A percentile compares a stretch with the other conserved stretches of the same genome.
These are phyloP conservation scores for Cucurbita ficifolia DNA, from an alignment of 306 rosid species.

Conservation along the genomic window DNA sequence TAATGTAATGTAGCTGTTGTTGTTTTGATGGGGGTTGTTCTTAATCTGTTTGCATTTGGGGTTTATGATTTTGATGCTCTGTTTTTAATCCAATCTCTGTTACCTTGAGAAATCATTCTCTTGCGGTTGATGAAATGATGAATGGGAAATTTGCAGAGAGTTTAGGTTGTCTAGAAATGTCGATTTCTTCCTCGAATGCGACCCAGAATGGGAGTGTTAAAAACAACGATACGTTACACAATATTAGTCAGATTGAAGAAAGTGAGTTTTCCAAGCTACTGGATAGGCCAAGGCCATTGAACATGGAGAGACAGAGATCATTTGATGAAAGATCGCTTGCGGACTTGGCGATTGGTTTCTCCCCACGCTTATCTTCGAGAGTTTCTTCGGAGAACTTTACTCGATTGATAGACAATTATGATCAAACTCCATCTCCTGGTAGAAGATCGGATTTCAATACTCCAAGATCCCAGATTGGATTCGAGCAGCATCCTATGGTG, in stretches of 20 bases:
- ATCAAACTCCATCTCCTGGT: constrained; percentile 26
- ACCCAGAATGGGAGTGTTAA: constrained; percentile 32
- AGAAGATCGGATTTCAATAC: constrained; percentile 28
- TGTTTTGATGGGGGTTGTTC: neutral
- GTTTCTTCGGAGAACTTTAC: constrained; percentile 20
- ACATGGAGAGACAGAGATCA: constrained; percentile 62
- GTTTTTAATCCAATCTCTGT: neutral
- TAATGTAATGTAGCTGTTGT: neutral
- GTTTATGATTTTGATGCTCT: neutral
- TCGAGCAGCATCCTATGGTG: constrained; percentile 40
- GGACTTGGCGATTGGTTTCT: constrained; percentile 36
- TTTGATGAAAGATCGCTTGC: constrained; percentile 47
- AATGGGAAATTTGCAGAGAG: constrained; percentile 22
- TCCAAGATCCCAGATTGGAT: constrained; percentile 32
- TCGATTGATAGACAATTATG: constrained; percentile 29
- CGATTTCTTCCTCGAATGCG: constrained; percentile 14
- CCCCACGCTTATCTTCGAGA: constrained; percentile 28
- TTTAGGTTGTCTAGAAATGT: constrained; percentile 18
- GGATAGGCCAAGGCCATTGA: constrained; percentile 51
- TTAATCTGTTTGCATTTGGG: neutral
- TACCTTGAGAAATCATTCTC: neutral
- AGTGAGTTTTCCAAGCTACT: constrained; percentile 38
- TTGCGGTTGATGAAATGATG: neutral
- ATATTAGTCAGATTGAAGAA: constrained; percentile 30
- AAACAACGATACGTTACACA: constrained; percentile 9